Conservation (phyloP, 495 filamentous ascomycete genomes). For the Neurospora discreta region DNA sequence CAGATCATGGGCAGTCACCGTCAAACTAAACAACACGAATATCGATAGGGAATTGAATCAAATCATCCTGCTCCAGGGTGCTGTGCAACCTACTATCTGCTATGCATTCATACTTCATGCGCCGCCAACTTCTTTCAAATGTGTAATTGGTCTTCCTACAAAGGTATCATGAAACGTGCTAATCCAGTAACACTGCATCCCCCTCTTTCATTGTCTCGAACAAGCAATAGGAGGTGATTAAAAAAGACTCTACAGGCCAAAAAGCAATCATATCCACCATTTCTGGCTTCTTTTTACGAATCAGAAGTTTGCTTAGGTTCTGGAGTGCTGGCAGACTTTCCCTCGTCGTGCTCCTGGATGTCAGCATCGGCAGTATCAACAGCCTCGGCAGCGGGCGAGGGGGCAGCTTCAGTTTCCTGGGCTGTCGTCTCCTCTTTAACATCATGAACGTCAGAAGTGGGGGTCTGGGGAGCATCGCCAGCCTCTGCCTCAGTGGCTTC, state of each 20-base stretch:
- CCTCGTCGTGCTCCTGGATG: not conserved
- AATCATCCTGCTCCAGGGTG: slow-evolving; percentile 7
- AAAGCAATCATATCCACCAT: not conserved
- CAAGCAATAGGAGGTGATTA: not conserved
- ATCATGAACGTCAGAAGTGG: slow-evolving; percentile 1
- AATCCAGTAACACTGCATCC: slow-evolving; percentile 8
- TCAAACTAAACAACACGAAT: not conserved
- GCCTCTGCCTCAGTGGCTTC: slow-evolving; percentile 8
- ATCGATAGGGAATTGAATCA: not conserved
- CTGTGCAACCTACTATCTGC: not conserved
- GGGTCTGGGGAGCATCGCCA: not conserved
- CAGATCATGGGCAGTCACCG: not conserved
- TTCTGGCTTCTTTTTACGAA: not conserved
- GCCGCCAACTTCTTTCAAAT: slow-evolving; percentile 1
- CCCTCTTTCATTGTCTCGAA: not conserved
- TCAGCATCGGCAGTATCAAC: not conserved
- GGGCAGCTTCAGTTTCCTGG: not conserved
- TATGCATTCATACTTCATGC: slow-evolving; percentile 3
- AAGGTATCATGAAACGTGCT: slow-evolving; percentile 16
- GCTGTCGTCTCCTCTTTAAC: not conserved
- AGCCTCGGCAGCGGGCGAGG: not conserved
- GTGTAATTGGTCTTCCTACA: not conserved
- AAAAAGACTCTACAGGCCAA: not conserved
- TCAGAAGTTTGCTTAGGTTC: slow-evolving; percentile 3
- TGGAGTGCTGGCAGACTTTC: not conserved